Percentiles rank a stretch among this genome's conserved stretches.
Conservation (phyloP, 1,284 basidiomycete species). For the Ceratobasidium sp. region DNA sequence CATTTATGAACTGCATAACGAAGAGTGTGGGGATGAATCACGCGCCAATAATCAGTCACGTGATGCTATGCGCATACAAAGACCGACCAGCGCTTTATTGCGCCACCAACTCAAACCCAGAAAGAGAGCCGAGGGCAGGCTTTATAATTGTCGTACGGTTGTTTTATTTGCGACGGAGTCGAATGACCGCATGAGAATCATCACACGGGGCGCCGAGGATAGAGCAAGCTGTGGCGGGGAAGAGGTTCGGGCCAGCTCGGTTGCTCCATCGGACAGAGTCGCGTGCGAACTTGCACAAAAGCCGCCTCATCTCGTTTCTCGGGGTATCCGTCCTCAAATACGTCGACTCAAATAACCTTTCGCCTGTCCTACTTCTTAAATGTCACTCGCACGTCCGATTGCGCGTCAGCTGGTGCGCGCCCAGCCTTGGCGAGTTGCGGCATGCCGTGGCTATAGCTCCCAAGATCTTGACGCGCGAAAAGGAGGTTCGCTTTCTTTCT, state of each 20-base stretch:
- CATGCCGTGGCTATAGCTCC: conserved; percentile 18
- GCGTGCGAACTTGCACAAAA: conserved; percentile 36
- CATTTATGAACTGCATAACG: neutral
- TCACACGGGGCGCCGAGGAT: conserved; percentile 28
- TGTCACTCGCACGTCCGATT: conserved; percentile 31
- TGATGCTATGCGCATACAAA: conserved; percentile 28
- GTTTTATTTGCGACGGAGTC: neutral
- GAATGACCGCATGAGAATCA: conserved; percentile 14
- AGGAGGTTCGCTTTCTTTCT: conserved; percentile 11
- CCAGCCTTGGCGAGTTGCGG: conserved; percentile 1
- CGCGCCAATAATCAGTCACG: neutral
- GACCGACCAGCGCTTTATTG: neutral
- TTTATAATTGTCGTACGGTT: neutral
- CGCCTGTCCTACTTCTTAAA: neutral
- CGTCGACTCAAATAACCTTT: neutral
- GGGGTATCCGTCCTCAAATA: conserved; percentile 19
- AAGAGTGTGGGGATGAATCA: conserved; percentile 18
- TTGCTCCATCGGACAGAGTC: conserved; percentile 36
- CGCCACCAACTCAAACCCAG: neutral
- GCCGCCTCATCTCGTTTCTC: conserved; percentile 26
- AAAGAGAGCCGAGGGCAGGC: neutral
- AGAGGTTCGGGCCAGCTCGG: conserved; percentile 33
- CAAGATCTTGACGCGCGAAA: conserved; percentile 33
- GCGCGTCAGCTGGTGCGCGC: neutral
- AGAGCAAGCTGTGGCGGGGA: neutral